phyloP scores from a whole-genome alignment of 495 filamentous ascomycete species.

The Penicillium pancosmium region DNA sequence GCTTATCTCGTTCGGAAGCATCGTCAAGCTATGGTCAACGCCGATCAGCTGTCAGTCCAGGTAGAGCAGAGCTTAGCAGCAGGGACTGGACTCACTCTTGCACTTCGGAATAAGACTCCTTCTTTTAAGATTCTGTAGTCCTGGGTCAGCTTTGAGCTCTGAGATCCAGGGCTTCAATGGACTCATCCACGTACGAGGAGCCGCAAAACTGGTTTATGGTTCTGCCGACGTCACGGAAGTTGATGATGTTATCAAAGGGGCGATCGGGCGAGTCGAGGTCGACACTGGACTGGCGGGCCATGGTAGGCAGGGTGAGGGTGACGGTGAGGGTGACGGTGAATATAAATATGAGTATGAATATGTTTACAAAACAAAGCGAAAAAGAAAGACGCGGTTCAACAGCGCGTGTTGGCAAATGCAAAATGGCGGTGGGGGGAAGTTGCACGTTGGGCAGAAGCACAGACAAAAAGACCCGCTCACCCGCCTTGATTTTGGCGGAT shows the following conservation, averaged over 20 bases:
- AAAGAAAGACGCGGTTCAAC: constrained; percentile 5
- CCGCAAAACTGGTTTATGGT: constrained; percentile 65
- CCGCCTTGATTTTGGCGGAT: constrained; percentile 2
- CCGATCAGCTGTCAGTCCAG: constrained; percentile 3
- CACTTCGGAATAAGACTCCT: constrained; percentile 73
- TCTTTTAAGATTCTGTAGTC: constrained; percentile 61
- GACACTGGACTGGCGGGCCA: constrained; percentile 39
- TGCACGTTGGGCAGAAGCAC: constrained; percentile 27
- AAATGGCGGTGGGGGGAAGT: constrained; percentile 33
- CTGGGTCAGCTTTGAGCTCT: constrained; percentile 13
- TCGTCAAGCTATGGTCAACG: constrained; percentile 55
- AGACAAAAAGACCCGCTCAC: neutral
- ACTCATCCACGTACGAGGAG: constrained; percentile 45
- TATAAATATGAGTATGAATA: constrained; percentile 7
- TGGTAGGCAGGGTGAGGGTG: constrained; percentile 8
- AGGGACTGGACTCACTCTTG: constrained; percentile 53
- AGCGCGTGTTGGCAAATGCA: constrained; percentile 3
- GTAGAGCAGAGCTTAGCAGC: neutral
- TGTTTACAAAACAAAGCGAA: neutral
- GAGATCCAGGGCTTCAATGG: neutral
- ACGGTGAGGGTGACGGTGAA: neutral
- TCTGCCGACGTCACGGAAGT: constrained; percentile 84
- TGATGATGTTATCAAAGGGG: constrained; percentile 69
- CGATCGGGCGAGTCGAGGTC: constrained; percentile 47
- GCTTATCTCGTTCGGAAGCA: constrained; percentile 65